Conservation (phyloP, 805 yeast genomes). For the Candida adriatica region DNA sequence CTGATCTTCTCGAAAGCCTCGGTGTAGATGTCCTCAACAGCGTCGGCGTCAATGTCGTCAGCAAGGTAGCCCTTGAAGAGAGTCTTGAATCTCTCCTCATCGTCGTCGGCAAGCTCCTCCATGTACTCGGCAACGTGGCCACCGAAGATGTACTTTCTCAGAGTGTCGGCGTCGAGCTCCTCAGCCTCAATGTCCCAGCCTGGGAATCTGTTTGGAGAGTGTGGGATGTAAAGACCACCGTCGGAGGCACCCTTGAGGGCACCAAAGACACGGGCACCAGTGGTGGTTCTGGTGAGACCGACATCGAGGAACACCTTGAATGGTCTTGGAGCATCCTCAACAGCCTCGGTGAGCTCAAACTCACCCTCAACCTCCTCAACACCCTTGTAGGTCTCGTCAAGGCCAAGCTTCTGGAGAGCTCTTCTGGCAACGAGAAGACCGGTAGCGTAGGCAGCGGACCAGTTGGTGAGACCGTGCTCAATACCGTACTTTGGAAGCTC, state of each 20-base stretch:
- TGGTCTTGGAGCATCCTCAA: slow-evolving; percentile 99
- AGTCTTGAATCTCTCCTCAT: slow-evolving; percentile 97
- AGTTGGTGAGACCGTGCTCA: slow-evolving; percentile 97
- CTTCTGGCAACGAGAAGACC: slow-evolving; percentile 99
- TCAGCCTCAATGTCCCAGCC: slow-evolving; percentile 99
- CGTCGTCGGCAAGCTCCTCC: slow-evolving; percentile 99
- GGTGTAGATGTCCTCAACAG: slow-evolving; percentile 89
- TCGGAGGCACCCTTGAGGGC: slow-evolving; percentile 99
- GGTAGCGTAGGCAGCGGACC: slow-evolving; percentile 99
- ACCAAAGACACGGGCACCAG: slow-evolving; percentile 99
- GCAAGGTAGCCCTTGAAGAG: slow-evolving; percentile 94
- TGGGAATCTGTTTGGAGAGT: slow-evolving; percentile 99
- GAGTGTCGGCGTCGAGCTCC: slow-evolving; percentile 94
- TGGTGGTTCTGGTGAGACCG: slow-evolving; percentile 99
- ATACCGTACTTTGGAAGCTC: slow-evolving; percentile 98
- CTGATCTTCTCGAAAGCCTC: slow-evolving; percentile 95
- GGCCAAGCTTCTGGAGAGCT: slow-evolving; percentile 94
- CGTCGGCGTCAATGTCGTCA: slow-evolving; percentile 96
- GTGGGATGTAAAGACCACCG: slow-evolving; percentile 99
- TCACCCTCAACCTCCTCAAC: slow-evolving; percentile 99
- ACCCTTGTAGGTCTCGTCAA: slow-evolving; percentile 97
- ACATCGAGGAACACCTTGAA: slow-evolving; percentile 99
- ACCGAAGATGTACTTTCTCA: slow-evolving; percentile 99
- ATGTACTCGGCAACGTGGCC: slow-evolving; percentile 99
- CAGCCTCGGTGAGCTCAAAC: slow-evolving; percentile 96